These are phyloP conservation scores for Xylariaceae sp. DNA, from an alignment of 2,329 filamentous ascomycete genomes.

Conservation along the genomic window DNA sequence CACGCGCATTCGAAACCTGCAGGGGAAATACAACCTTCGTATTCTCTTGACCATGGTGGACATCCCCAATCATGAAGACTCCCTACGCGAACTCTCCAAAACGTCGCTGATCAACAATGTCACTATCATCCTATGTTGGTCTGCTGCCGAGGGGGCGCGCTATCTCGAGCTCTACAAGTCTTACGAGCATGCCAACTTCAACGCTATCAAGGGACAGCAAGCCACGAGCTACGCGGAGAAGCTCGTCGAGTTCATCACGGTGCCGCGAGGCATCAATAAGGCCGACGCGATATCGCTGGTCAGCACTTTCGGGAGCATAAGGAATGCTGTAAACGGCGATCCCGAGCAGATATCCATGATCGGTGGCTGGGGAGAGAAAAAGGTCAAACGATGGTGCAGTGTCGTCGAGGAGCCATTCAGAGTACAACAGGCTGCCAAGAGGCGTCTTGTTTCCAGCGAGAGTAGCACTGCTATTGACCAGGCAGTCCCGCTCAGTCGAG, in stretches of 20 bases:
- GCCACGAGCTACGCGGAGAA: slow-evolving; percentile 77
- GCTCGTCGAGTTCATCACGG: slow-evolving; percentile 86
- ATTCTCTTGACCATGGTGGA: slow-evolving; percentile 88
- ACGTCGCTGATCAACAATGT: slow-evolving; percentile 88
- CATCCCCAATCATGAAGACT: slow-evolving; percentile 88
- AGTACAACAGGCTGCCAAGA: slow-evolving; percentile 60
- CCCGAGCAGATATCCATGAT: slow-evolving; percentile 78
- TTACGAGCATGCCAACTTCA: slow-evolving; percentile 75
- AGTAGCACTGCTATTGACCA: slow-evolving; percentile 25
- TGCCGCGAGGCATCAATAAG: slow-evolving; percentile 85
- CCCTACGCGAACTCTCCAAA: slow-evolving; percentile 82
- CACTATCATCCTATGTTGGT: slow-evolving; percentile 90
- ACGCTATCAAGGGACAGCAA: slow-evolving; percentile 79
- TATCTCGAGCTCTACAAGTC: slow-evolving; percentile 95
- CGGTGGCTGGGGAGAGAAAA: slow-evolving; percentile 92
- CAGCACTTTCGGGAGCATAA: slow-evolving; percentile 83
- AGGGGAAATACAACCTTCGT: slow-evolving; percentile 79
- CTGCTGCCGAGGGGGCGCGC: slow-evolving; percentile 81
- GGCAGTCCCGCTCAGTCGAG: slow-evolving; percentile 32
- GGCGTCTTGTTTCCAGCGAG: slow-evolving; percentile 21
- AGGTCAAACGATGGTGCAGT: slow-evolving; percentile 77
- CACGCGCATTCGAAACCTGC: slow-evolving; percentile 76
- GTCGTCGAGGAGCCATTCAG: slow-evolving; percentile 82
- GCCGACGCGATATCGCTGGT: slow-evolving; percentile 87
- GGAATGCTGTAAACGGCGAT: slow-evolving; percentile 78